Evolutionary conservation across 371 early-diverging fungal genomes (phyloP), one percentile per base, ranked within the genome.

Genomic region (Mortierella sp.): DNA sequence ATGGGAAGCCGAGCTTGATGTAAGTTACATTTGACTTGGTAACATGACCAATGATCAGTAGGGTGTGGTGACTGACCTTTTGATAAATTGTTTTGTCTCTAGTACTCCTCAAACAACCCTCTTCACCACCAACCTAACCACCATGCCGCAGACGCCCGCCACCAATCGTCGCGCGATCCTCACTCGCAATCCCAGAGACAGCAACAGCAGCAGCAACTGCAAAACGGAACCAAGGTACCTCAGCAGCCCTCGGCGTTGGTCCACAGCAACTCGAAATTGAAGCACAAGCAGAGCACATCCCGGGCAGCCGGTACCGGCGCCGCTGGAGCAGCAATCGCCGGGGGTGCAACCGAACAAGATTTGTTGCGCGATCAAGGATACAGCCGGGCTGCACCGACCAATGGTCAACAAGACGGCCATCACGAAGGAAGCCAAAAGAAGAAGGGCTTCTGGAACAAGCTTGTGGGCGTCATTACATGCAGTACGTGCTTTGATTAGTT

Each of bases 1-100:
- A 40, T 90, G 90, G 86, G 90, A 91, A 62, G 79, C 84, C 57
- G 86, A 87, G 8, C 60, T 84, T 28, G 72, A 77, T 54, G 85
- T 85, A 77, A 74, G 85, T 71, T 16, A 26, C 57, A 57, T 28
- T 32, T 57, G 30, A 49, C 49, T 35, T 16, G 18, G 2, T n/a
- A 49, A 49, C 49, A 20, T 49, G n/a, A 49, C 18, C 49, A 60
- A 26, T 8, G 5, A 45, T 14, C 16, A 58, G 12, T 10, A 58
- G 8, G 3, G 16, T 20, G 37, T 37, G 6, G 35, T 60, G 18
- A 20, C 40, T 32, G 1, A 37, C 40, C 24, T 30, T 49, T 65
- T 0, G 32, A 22, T 67, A n/a, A 20, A 18, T 62, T n/a, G 20
- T 16, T 45, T 55, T 28, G 20, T 5, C 16, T n/a, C 45, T 52